These are phyloP conservation scores for Nicotiana noctiflora DNA, from an alignment of 257 asterid species.

Conservation along the genomic window DNA sequence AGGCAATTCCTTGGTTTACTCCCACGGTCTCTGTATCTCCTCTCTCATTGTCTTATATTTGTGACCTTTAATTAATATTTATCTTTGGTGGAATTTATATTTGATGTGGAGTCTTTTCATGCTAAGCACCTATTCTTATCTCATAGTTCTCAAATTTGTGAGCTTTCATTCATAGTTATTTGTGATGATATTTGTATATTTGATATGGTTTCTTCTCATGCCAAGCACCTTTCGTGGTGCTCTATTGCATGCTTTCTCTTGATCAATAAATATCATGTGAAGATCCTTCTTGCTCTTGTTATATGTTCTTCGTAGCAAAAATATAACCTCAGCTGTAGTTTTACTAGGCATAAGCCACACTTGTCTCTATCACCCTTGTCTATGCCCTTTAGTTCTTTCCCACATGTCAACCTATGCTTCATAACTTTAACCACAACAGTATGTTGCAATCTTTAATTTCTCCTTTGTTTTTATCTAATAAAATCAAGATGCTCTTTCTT, in stretches of 20 bases:
- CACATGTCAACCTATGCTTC: background rate
- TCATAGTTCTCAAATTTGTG: background rate
- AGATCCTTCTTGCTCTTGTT: background rate
- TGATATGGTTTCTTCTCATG: background rate
- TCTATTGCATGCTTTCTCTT: background rate
- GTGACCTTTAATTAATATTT: background rate
- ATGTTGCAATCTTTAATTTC: background rate
- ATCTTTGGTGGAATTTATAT: background rate
- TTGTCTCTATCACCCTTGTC: background rate
- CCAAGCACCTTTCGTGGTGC: background rate
- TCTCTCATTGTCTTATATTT: background rate
- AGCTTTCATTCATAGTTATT: background rate
- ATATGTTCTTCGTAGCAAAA: background rate
- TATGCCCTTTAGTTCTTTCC: background rate
- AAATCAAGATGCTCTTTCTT: background rate
- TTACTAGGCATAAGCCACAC: background rate
- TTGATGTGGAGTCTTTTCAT: background rate
- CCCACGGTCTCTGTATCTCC: background rate
- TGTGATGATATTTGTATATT: background rate
- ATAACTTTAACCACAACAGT: background rate
- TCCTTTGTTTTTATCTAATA: background rate
- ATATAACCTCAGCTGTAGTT: background rate
- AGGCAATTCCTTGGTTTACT: background rate
- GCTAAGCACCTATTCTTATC: background rate
- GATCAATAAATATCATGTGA: background rate